A percentile compares a stretch with the other conserved stretches of the same genome.
Evolutionary conservation across 495 filamentous ascomycete genomes (phyloP).

Genomic region (Penicillium steckii): DNA sequence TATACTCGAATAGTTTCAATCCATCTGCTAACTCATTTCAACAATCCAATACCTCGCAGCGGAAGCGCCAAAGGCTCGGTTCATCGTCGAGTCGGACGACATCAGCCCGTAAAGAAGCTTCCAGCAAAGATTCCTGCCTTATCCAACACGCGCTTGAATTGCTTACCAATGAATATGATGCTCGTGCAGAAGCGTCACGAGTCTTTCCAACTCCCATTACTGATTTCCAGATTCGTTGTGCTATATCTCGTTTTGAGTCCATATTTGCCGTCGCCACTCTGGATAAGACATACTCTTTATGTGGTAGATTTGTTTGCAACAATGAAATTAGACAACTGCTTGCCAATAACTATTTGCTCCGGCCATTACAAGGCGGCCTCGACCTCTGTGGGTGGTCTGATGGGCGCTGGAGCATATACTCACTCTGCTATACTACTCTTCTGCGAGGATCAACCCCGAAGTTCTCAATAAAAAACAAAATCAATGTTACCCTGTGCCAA

Average conservation of each 20-base stretch:
- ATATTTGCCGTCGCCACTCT: background rate
- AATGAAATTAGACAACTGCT: background rate
- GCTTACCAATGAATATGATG: too few relatives aligned
- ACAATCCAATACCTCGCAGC: too few relatives aligned
- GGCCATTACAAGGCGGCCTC: background rate
- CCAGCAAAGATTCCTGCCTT: too few relatives aligned
- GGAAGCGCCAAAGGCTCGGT: too few relatives aligned
- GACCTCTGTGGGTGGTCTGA: background rate
- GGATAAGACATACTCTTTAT: background rate
- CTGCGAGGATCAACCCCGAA: background rate
- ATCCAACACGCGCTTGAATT: too few relatives aligned
- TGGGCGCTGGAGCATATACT: background rate
- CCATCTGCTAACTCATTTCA: too few relatives aligned
- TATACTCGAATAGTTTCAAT: too few relatives aligned
- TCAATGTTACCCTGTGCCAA: conserved; percentile 9
- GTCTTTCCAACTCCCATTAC: too few relatives aligned
- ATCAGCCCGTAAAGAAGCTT: too few relatives aligned
- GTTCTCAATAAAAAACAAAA: conserved; percentile 5
- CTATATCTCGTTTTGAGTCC: background rate
- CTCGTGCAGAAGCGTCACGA: too few relatives aligned
- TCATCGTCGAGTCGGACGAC: too few relatives aligned
- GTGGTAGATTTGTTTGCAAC: background rate
- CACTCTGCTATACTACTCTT: background rate
- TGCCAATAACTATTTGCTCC: background rate
- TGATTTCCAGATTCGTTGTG: too few relatives aligned